Evolutionary conservation across 2,329 filamentous ascomycete species (phyloP), one percentile per base, ranked within the genome.

Genomic region (Cladosporium colombiae): DNA sequence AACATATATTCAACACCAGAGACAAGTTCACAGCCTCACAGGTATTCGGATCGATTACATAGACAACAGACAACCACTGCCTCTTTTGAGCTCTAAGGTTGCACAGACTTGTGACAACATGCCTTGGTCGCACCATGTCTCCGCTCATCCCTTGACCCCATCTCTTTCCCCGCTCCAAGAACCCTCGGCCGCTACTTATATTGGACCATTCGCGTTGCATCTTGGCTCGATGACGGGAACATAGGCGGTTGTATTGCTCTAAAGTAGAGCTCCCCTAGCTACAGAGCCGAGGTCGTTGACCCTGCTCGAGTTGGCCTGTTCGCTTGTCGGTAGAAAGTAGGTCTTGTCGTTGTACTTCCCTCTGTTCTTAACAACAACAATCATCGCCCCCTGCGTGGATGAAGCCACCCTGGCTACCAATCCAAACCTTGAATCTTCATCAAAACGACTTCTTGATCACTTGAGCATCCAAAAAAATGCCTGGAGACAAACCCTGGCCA

Each of bases 401-500:
- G 10, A 46, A 21, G 40, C 40, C 40, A 21, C 23, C 40, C 1
- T 46, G 23, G 5, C n/a, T 21, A 46, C 23, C 40, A n/a, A 46
- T 46, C n/a, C 10, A 46, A 11, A 46, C n/a, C n/a, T 46, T 21
- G 40, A 46, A 10, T 2, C 7, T 10, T 46, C n/a, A n/a, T 23
- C n/a, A 4, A 46, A 46, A 5, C n/a, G 3, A 13, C 10, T 11
- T 21, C 8, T 21, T n/a, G 3, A 23, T 46, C 8, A 1, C 1
- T 46, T n/a, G 21, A 46, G n/a, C n/a, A 23, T 52, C 18, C 49
- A 33, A 50, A 33, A 29, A 65, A 73, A 81, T 81, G 79, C 74
- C 74, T 25, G 77, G 76, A 53, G 70, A 77, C 33, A 76, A 77
- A 60, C 80, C 81, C 50, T 82, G 80, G 81, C 80, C 80, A 0